A percentile compares a stretch with the other conserved stretches of the same genome.
phyloP scores from a whole-genome alignment of 2,329 filamentous ascomycete species.

The Fusarium fracticaudum region DNA sequence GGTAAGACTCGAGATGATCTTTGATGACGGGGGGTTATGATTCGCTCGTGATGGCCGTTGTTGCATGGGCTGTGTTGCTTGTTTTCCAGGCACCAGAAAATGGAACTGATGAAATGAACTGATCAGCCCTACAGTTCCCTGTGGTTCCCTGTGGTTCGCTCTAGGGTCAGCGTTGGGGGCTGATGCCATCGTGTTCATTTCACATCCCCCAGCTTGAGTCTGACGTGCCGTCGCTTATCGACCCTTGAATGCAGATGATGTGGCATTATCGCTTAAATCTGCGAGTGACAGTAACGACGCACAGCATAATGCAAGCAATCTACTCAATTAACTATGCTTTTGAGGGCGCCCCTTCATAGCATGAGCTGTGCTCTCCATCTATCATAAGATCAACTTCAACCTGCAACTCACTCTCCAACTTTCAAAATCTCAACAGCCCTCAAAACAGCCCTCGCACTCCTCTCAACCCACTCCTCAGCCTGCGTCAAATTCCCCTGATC shows the following conservation, averaged over 20 bases:
- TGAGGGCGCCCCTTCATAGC: not conserved
- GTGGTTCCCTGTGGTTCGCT: not conserved
- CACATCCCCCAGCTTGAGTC: not conserved
- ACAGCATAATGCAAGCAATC: not conserved
- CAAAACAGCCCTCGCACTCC: slow-evolving; percentile 27
- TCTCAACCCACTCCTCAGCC: slow-evolving; percentile 34
- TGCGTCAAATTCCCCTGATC: slow-evolving; percentile 24
- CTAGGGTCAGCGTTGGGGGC: not conserved
- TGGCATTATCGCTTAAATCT: not conserved
- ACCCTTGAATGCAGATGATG: not conserved
- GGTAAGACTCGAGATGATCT: slow-evolving; percentile 20
- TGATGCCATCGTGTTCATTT: not conserved
- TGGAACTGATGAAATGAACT: not conserved
- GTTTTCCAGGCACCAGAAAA: slow-evolving; percentile 37
- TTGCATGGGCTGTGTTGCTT: slow-evolving; percentile 44
- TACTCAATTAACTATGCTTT: rapidly evolving
- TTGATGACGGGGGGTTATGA: slow-evolving; percentile 7
- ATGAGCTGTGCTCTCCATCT: rapidly evolving
- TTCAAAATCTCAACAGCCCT: slow-evolving; percentile 26
- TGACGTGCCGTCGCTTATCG: slow-evolving; percentile 1
- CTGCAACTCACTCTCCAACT: not conserved
- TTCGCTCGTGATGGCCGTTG: slow-evolving; percentile 47
- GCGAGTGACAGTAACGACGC: not conserved
- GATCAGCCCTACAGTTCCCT: slow-evolving; percentile 39
- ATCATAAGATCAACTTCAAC: rapidly evolving